These are phyloP conservation scores for Candida morakotiae DNA, from an alignment of 805 yeast species.

Conservation along the genomic window DNA sequence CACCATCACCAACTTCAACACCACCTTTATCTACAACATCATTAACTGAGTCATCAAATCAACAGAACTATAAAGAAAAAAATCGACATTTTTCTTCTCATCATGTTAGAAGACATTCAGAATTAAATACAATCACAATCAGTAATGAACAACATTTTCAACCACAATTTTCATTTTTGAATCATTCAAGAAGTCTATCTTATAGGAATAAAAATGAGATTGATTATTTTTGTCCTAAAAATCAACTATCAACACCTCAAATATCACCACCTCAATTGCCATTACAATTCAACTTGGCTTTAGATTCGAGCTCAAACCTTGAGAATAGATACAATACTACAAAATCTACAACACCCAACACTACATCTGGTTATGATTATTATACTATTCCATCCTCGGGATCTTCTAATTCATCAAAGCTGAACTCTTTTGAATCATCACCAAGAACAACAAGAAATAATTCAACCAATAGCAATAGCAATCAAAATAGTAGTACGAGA, in stretches of 20 bases:
- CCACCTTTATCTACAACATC: no score
- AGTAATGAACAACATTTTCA: no score
- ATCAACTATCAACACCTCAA: slow-evolving; percentile 1
- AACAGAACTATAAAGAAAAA: no score
- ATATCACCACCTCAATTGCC: slow-evolving; percentile 3
- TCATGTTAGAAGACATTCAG: slow-evolving; percentile 1
- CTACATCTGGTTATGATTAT: slow-evolving; percentile 7
- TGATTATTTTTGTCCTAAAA: slow-evolving; percentile 1
- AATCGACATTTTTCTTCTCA: neutral
- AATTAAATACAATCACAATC: neutral
- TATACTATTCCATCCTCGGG: slow-evolving; percentile 7
- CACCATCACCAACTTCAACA: no score
- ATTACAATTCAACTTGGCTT: no score
- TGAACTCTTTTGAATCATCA: neutral
- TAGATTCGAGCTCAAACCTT: no score
- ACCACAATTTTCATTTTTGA: neutral
- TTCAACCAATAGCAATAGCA: slow-evolving; percentile 2
- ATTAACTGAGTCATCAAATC: no score
- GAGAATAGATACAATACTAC: no score
- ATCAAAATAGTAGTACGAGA: neutral
- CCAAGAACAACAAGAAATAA: slow-evolving; percentile 6
- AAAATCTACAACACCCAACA: no score
- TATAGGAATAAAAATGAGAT: neutral
- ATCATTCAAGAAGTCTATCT: slow-evolving; percentile 1
- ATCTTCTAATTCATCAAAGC: neutral